A percentile compares a stretch with the other conserved stretches of the same genome.
Conservation (phyloP, 345 rosid genomes). For the Triadica sebifera region DNA sequence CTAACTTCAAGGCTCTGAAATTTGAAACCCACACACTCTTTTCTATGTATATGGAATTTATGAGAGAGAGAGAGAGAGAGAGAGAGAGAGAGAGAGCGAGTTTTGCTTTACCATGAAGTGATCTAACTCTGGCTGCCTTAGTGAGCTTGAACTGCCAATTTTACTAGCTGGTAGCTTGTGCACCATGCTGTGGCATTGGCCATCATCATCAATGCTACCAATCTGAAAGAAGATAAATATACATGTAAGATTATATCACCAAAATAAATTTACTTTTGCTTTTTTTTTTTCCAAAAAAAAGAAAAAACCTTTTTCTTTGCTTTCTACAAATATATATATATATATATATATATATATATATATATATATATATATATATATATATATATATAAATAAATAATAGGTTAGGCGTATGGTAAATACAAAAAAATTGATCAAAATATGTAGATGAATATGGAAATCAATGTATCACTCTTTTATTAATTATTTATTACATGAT, state of each 20-base stretch:
- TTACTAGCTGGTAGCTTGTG: conserved; percentile 6
- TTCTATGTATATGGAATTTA: background rate
- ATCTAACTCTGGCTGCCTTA: conserved; percentile 42
- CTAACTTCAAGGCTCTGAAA: background rate
- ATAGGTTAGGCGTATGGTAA: too few relatives aligned
- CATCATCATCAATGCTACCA: conserved; percentile 14
- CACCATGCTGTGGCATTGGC: conserved; percentile 1
- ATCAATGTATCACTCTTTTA: too few relatives aligned
- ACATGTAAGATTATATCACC: background rate
- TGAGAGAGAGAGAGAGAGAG: background rate
- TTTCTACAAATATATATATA: too few relatives aligned
- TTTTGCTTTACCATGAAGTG: conserved; percentile 41
- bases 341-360: too few relatives aligned
- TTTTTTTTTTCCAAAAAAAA: too few relatives aligned
- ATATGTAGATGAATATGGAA: too few relatives aligned
- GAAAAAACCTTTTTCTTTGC: too few relatives aligned
- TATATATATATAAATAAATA: too few relatives aligned
- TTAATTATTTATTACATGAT: too few relatives aligned
- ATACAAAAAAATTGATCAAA: too few relatives aligned
- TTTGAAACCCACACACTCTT: background rate
- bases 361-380: too few relatives aligned
- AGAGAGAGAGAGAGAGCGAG: background rate
- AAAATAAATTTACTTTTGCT: background rate
- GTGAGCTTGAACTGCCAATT: conserved; percentile 20
- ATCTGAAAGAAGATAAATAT: conserved; percentile 23